These are phyloP conservation scores for Eucalyptus erythrocorys DNA, from an alignment of 345 rosid genomes.

Conservation along the genomic window DNA sequence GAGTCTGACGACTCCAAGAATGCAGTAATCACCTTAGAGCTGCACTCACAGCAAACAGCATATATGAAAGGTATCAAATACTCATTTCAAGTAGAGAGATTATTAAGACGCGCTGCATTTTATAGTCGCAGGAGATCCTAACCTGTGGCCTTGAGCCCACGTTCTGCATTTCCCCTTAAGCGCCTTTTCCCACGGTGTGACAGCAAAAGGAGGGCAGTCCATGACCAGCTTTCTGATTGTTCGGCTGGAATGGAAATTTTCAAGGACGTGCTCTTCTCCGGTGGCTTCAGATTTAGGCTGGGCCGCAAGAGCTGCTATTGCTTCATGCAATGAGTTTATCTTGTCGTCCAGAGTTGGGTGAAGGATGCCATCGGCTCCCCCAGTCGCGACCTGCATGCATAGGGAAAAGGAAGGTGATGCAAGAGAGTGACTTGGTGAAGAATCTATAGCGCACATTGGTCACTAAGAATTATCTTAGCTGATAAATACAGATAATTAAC, in stretches of 20 bases:
- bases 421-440: background rate
- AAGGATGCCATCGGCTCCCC: conserved; percentile 65
- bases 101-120: background rate
- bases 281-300: conserved; percentile 43
- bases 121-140: background rate
- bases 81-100: background rate
- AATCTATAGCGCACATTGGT: background rate
- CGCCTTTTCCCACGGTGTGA: conserved; percentile 59
- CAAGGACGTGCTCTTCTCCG: conserved; percentile 52
- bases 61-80: background rate
- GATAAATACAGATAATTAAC: background rate
- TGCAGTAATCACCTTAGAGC: conserved; percentile 62
- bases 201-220: conserved; percentile 56
- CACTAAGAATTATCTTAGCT: background rate
- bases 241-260: conserved; percentile 77
- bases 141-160: conserved; percentile 95
- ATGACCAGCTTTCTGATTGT: conserved; percentile 67
- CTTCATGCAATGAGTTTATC: conserved; percentile 44
- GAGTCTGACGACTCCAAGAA: conserved; percentile 55
- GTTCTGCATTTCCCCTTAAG: conserved; percentile 47
- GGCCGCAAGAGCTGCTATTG: conserved; percentile 58
- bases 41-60: conserved; percentile 20
- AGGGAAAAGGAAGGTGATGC: background rate
- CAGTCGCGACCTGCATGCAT: conserved; percentile 43
- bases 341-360: conserved; percentile 40